Evolutionary conservation across 306 rosid species (phyloP), one percentile per base, ranked within the genome.

Genomic region (Gleditsia sinensis): DNA sequence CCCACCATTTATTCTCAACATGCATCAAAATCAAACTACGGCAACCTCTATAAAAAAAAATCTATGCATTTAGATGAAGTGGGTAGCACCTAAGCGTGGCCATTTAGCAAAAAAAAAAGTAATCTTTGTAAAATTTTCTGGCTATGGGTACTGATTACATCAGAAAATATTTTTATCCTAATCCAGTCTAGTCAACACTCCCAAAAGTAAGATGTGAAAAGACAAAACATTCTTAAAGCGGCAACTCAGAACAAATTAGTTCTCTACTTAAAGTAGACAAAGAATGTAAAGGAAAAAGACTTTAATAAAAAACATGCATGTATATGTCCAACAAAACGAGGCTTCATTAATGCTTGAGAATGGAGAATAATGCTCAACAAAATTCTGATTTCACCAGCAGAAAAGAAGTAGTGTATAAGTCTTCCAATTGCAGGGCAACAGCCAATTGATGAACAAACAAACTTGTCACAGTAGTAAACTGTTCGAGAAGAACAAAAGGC

Each of bases 381-480:
- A 40, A 40, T 40, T 40, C n/a, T 40, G 4, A 1, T 2, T 40
- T 40, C 46, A 40, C 12, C 46, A 2, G 46, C 46, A 2, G 9
- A 40, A 69, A 61, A 23, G 5, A 30, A 60, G 28, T 60, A 60
- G 39, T 21, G 14, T 43, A 42, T 43, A 30, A 24, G 33, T 20
- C 11, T 72, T 54, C 30, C 16, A 34, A 53, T 56, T 7, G 32
- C 50, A 57, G 43, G 23, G 23, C 16, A 7, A 21, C 9, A 54
- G 71, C 80, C 45, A 46, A 25, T 42, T 30, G 43, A 56, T 54
- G 51, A 61, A 75, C 37, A 69, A 20, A 71, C 74, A 45, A 73
- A 21, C 69, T 40, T 40, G n/a, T n/a, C n/a, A n/a, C 55, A 61
- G 17, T 19, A 9, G 70, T 19, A 66, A 46, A 60, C 32, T 17